phyloP scores from a whole-genome alignment of 257 asterid species.

The Scutellaria galericulata region DNA sequence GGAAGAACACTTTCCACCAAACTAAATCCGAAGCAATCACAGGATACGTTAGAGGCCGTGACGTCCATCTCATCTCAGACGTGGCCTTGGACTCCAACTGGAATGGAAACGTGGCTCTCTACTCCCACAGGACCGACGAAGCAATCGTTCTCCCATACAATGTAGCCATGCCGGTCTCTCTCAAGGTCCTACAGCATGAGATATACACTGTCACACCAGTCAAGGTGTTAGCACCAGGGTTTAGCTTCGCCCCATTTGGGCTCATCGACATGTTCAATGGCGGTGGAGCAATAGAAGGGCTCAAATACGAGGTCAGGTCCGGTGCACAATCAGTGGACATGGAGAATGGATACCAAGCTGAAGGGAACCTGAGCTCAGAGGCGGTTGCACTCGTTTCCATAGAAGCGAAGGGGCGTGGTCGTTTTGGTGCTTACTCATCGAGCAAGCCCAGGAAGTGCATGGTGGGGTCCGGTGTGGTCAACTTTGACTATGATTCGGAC shows the following conservation, averaged over 20 bases:
- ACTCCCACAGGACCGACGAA: constrained; percentile 54
- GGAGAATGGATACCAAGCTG: constrained; percentile 30
- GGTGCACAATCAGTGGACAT: constrained; percentile 44
- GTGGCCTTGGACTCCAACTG: constrained; percentile 58
- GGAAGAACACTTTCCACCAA: constrained; percentile 76
- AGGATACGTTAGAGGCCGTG: constrained; percentile 67
- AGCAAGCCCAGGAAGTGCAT: constrained; percentile 48
- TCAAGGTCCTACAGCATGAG: constrained; percentile 82
- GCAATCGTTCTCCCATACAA: constrained; percentile 53
- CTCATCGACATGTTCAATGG: constrained; percentile 85
- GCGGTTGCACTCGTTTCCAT: constrained; percentile 35
- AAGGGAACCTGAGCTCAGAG: constrained; percentile 41
- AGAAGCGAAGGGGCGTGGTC: constrained; percentile 56
- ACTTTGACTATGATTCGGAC: constrained; percentile 40
- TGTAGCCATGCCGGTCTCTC: constrained; percentile 67
- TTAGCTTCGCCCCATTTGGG: constrained; percentile 75
- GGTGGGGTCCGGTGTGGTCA: constrained; percentile 39
- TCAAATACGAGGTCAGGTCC: constrained; percentile 49
- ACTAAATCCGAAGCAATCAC: constrained; percentile 62
- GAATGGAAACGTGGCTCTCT: constrained; percentile 68
- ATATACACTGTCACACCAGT: constrained; percentile 71
- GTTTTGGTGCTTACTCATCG: constrained; percentile 60
- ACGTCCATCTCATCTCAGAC: constrained; percentile 76
- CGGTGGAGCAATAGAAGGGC: constrained; percentile 80
- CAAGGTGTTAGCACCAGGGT: constrained; percentile 56